Percentiles rank a stretch among this genome's conserved stretches.
Evolutionary conservation across 2,329 filamentous ascomycete species (phyloP).

Genomic region (Raffaelea ambrosiae): DNA sequence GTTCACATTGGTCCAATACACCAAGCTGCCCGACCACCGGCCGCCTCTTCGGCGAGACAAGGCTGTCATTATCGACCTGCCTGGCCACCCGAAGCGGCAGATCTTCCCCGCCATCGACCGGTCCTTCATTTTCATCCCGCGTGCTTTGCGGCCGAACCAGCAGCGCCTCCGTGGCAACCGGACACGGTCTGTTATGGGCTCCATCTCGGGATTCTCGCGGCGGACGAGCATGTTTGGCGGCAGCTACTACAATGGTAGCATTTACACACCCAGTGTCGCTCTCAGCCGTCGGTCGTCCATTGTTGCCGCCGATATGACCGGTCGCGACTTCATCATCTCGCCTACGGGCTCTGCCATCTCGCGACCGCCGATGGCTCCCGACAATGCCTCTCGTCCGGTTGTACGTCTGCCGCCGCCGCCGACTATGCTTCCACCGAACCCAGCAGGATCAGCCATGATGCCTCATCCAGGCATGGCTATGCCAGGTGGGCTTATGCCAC

Average conservation of each 20-base stretch:
- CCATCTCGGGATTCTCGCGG: constrained; percentile 59
- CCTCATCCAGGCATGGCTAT: neutral
- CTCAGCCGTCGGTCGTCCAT: constrained; percentile 84
- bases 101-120: constrained; percentile 84
- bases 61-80: constrained; percentile 87
- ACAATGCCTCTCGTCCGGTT: constrained; percentile 55
- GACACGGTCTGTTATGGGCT: constrained; percentile 63
- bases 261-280: constrained; percentile 79
- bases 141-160: constrained; percentile 86
- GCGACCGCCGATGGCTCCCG: constrained; percentile 52
- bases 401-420: constrained; percentile 75
- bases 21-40: constrained; percentile 86
- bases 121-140: constrained; percentile 96
- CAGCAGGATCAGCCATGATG: constrained; percentile 11
- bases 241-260: constrained; percentile 59
- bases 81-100: constrained; percentile 69
- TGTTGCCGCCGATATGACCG: constrained; percentile 45
- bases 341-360: constrained; percentile 73
- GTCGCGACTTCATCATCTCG: constrained; percentile 68
- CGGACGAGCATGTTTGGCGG: constrained; percentile 67
- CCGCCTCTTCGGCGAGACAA: constrained; percentile 93
- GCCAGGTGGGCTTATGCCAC: no score
- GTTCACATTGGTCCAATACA: constrained; percentile 82
- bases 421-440: constrained; percentile 24
- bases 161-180: constrained; percentile 70